Conservation (phyloP, 768 basidiomycete species). For the Lactarius trivialis region DNA sequence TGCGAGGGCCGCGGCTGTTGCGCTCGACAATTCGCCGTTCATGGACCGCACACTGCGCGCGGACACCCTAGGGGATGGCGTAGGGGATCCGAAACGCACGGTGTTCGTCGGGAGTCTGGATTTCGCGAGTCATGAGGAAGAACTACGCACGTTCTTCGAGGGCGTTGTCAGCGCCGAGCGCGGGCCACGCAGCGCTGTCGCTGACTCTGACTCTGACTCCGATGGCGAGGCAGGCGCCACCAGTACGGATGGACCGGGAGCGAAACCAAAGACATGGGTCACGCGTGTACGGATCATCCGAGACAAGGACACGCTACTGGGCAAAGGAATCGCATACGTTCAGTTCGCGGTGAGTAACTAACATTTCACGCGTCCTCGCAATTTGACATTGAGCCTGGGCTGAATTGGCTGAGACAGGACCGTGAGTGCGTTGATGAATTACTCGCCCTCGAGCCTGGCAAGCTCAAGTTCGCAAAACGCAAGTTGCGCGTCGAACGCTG, state of each 20-base stretch:
- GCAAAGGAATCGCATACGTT: constrained; percentile 94
- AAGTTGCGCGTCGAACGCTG: constrained; percentile 88
- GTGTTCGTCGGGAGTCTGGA: constrained; percentile 92
- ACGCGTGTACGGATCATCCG: constrained; percentile 80
- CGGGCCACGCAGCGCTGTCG: constrained; percentile 43
- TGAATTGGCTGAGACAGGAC: constrained; percentile 45
- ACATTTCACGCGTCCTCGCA: neutral
- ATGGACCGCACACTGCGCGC: constrained; percentile 75
- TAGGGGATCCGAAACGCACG: constrained; percentile 69
- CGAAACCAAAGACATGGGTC: constrained; percentile 56
- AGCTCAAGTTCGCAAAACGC: constrained; percentile 89
- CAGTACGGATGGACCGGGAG: constrained; percentile 26
- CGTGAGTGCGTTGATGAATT: constrained; percentile 89
- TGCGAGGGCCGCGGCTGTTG: constrained; percentile 49
- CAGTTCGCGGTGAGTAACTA: constrained; percentile 65
- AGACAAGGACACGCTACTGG: constrained; percentile 87
- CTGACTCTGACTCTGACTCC: constrained; percentile 26
- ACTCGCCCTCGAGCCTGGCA: constrained; percentile 66
- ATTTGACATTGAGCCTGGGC: neutral
- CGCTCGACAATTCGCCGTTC: constrained; percentile 65
- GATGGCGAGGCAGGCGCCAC: constrained; percentile 27
- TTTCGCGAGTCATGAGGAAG: constrained; percentile 87
- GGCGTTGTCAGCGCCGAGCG: constrained; percentile 61
- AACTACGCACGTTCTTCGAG: constrained; percentile 83
- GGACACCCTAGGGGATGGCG: constrained; percentile 49